Conservation (phyloP, 2,329 filamentous ascomycete species). For the Penicillium sp. region DNA sequence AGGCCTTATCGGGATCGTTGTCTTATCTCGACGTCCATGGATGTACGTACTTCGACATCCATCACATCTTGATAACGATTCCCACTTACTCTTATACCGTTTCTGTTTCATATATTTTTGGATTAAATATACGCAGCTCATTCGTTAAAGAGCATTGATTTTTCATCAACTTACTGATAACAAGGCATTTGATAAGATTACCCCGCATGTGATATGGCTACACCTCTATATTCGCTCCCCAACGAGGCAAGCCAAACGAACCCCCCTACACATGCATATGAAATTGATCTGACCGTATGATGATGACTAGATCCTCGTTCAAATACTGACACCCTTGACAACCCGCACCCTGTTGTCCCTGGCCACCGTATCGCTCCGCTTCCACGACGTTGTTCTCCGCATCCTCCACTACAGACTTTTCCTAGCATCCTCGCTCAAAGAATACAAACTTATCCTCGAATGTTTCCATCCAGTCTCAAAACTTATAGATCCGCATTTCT, state of each 20-base stretch:
- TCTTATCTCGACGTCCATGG: too few relatives aligned
- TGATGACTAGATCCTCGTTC: conserved; percentile 46
- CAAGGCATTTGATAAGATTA: background rate
- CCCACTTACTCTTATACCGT: too few relatives aligned
- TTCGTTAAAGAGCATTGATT: too few relatives aligned
- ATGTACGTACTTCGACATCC: too few relatives aligned
- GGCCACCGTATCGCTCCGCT: conserved; percentile 57
- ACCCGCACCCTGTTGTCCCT: conserved; percentile 55
- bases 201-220: conserved; percentile 2
- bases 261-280: background rate
- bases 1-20: too few relatives aligned
- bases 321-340: conserved; percentile 47
- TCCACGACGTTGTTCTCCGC: conserved; percentile 60
- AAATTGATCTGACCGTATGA: background rate
- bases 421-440: conserved; percentile 53
- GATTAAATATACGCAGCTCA: too few relatives aligned
- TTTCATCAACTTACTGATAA: too few relatives aligned
- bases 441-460: conserved; percentile 69
- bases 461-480: conserved; percentile 71
- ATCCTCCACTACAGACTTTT: conserved; percentile 64
- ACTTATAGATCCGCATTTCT: conserved; percentile 64
- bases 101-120: too few relatives aligned
- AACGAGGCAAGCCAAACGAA: background rate
- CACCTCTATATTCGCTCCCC: background rate
- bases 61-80: too few relatives aligned